A percentile compares a stretch with the other conserved stretches of the same genome.
Conservation (phyloP, 1,139 yeast genomes). For the Schwanniomyces etchellsii region DNA sequence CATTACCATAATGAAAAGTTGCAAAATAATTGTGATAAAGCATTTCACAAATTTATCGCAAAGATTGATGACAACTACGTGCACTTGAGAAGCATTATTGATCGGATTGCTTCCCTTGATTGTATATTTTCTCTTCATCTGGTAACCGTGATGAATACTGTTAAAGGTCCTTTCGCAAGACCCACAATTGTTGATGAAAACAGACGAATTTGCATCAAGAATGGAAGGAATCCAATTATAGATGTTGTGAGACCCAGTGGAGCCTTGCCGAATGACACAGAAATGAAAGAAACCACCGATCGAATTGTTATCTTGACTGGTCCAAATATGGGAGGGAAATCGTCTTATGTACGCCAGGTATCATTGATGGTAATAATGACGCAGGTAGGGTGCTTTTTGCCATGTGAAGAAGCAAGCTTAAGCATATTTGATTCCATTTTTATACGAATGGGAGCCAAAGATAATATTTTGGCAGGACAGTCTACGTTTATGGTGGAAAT, state of each 20-base stretch:
- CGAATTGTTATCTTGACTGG: conserved; percentile 58
- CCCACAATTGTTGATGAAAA: conserved; percentile 46
- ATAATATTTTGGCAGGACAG: conserved; percentile 60
- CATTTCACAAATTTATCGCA: conserved; percentile 49
- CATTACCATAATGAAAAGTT: conserved; percentile 63
- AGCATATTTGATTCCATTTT: conserved; percentile 57
- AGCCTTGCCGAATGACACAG: conserved; percentile 69
- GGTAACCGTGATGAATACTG: conserved; percentile 40
- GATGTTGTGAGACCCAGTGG: conserved; percentile 41
- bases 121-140: conserved; percentile 70
- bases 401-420: conserved; percentile 39
- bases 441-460: conserved; percentile 69
- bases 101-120: conserved; percentile 58
- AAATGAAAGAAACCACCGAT: conserved; percentile 36
- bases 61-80: conserved; percentile 44
- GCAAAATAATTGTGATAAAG: conserved; percentile 46
- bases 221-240: conserved; percentile 77
- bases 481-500: conserved; percentile 77
- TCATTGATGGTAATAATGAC: conserved; percentile 88
- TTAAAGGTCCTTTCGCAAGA: conserved; percentile 38
- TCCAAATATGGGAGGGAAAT: conserved; percentile 98
- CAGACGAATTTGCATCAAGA: conserved; percentile 46
- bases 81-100: conserved; percentile 44
- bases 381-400: conserved; percentile 44
- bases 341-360: conserved; percentile 87